Evolutionary conservation across 108 stramenopile genomes (phyloP), one percentile per base, ranked within the genome.

Genomic region (Conticribra weissflogii): DNA sequence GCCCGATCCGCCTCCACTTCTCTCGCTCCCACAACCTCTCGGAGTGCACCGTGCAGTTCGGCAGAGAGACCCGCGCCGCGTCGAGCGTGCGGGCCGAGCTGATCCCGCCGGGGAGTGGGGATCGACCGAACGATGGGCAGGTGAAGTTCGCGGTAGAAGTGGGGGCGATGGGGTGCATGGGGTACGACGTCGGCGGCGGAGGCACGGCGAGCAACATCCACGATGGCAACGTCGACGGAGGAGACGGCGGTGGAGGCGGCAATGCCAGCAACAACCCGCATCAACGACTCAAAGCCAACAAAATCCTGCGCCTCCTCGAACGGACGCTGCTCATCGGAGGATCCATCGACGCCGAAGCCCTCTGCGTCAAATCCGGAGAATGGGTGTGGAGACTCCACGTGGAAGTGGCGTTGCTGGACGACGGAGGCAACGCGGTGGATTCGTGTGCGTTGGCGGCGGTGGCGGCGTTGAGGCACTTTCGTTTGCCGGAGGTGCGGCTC

Each of bases 331-430:
- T 91, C 48, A 68, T 77, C 22, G 90, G 90, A 12, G 90, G 90
- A 2, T 82, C 88, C 24, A 67, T 94, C n/a, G 97, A 98, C 78
- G 84, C 90, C 28, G 97, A 98, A 82, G 92, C 95, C 9, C 71
- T 98, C 56, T 95, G 93, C 51, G 78, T 97, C 24, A 69, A 81
- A 18, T 78, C 88, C 3, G 95, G 93, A 34, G 65, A 77, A 57
- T 96, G 90, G 93, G 97, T 95, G 14, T 98, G 97, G 97, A 74
- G 86, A 47, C 59, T 98, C 16, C 65, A 77, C 17, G 80, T 96
- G 30, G 82, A 89, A 53, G 74, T 98, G 17, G 81, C 81, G 19
- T 60, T 95, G 18, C 60, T 96, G 53, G 94, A 96, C 66, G 82
- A 93, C 58, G 94, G 88, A 3, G 96, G 95, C 21, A 96, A 96